Conservation (phyloP, 2,329 filamentous ascomycete genomes). For the Claviceps humidiphila region DNA sequence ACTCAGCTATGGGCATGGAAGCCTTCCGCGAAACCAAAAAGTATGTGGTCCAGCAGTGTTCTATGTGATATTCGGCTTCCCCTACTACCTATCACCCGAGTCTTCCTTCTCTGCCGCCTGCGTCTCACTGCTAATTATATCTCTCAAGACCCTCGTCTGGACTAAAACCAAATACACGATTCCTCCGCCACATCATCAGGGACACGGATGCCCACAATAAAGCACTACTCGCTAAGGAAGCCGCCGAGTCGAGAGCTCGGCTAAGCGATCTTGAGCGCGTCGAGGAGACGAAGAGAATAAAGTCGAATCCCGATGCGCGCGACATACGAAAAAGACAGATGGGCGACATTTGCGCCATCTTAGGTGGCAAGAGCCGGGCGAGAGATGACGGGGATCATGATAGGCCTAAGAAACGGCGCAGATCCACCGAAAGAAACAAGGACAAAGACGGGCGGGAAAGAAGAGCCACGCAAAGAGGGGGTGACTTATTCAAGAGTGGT, state of each 20-base stretch:
- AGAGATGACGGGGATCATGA: constrained; percentile 4
- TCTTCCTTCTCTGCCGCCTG: not conserved
- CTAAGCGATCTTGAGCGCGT: constrained; percentile 46
- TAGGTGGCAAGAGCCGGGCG: constrained; percentile 30
- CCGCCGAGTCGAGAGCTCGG: constrained; percentile 61
- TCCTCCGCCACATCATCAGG: constrained; percentile 75
- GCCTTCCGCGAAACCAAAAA: constrained; percentile 34
- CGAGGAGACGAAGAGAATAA: constrained; percentile 30
- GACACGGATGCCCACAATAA: constrained; percentile 85
- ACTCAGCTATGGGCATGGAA: constrained; percentile 60
- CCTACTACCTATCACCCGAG: too few species aligned
- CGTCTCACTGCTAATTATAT: not conserved
- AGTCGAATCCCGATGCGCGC: constrained; percentile 29
- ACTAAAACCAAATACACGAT: constrained; percentile 84
- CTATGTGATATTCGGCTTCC: too few species aligned
- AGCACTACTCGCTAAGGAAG: constrained; percentile 71
- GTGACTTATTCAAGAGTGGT: not conserved
- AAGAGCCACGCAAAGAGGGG: not conserved
- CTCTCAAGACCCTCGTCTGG: constrained; percentile 45
- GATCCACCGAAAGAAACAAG: constrained; percentile 8
- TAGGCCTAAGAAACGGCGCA: constrained; percentile 1
- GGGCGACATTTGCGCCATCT: constrained; percentile 46
- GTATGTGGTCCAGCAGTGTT: constrained; percentile 19
- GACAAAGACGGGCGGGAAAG: constrained; percentile 1
- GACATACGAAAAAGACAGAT: constrained; percentile 46